Base-by-base conservation (phyloP, 169 alveolate genomes). In the Plasmodium inui region DNA sequence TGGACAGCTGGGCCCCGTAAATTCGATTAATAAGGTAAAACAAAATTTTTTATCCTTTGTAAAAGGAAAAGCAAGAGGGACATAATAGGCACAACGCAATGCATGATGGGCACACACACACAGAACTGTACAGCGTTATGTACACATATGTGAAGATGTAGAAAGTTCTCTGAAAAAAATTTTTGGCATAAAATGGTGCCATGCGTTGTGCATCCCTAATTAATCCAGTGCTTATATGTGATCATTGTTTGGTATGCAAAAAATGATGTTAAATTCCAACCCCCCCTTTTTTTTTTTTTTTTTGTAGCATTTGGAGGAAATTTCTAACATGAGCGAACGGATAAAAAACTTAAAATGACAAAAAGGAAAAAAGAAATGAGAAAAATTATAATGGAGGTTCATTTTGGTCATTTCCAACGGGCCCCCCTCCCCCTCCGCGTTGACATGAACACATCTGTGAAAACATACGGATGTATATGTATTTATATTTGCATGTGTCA, bases 261-360 rank as follows among this genome's bases (percentile, higher is more conserved):
- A 67, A 67, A 28, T 5, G n/a, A 7, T 26, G 14, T 67, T 28
- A 67, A 19, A 7, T 14, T 17, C 71, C 46, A 5, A 2, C 28
- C 12, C 3, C 41, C 73, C 50, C 50, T 19, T 10, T 53, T 32
- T 28, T 17, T 73, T 50, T 32, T 72, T 53, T 53, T 32, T 46
- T 74, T 85, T 73, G 34, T 39, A 85, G 93, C 93, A 85, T 74
- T 76, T 85, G 79, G 85, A 85, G 55, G 93, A 85, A 85, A 85
- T 85, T 17, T 37, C 93, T 22, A 85, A 85, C 70, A 85, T 85
- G 93, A 85, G 93, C 79, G 93, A 85, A 85, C 79, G 93, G 70
- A 85, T 85, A 32, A 85, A 85, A 85, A 85, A 85, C 55, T 85
- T 85, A 53, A 85, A 85, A 74, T 85, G 70, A 67, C 32, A 74